Percentiles rank a stretch among this genome's conserved stretches.
phyloP scores from a whole-genome alignment of 2,329 filamentous ascomycete genomes.

The Polychaeton citri region DNA sequence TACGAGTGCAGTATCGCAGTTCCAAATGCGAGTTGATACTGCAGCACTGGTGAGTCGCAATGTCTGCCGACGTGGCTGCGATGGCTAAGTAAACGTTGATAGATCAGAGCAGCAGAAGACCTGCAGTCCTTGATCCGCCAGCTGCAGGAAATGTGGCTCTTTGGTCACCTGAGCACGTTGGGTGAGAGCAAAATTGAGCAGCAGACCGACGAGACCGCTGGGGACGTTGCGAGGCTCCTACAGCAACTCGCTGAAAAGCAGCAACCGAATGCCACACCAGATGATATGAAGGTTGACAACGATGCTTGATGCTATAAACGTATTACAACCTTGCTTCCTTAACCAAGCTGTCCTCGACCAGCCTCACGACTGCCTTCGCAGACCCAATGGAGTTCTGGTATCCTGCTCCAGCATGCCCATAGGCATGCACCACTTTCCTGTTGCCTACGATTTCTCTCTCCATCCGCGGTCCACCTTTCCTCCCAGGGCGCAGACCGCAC shows the following conservation, averaged over 20 bases:
- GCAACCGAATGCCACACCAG: conserved; percentile 15
- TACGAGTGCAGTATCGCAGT: conserved; percentile 42
- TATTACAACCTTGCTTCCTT: not conserved
- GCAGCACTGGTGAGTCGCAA: conserved; percentile 38
- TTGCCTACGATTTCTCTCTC: conserved; percentile 25
- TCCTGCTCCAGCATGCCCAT: conserved; percentile 35
- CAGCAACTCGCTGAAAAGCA: conserved; percentile 14
- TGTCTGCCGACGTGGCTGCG: conserved; percentile 1
- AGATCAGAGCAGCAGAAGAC: conserved; percentile 51
- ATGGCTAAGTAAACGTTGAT: conserved; percentile 1
- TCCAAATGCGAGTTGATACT: conserved; percentile 46
- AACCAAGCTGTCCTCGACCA: conserved; percentile 16
- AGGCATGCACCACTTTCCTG: conserved; percentile 30
- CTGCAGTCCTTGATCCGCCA: conserved; percentile 46
- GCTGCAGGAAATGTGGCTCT: conserved; percentile 55
- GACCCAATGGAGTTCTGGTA: conserved; percentile 22
- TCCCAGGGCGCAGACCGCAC: conserved; percentile 31
- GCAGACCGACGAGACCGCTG: conserved; percentile 33
- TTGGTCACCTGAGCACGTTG: conserved; percentile 49
- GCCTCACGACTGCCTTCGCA: conserved; percentile 13
- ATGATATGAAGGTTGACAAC: conserved; percentile 34
- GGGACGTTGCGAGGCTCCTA: conserved; percentile 32
- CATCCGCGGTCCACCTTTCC: conserved; percentile 29
- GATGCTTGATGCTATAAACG: conserved; percentile 22
- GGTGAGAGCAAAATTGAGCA: conserved; percentile 27